phyloP scores from a whole-genome alignment of 331 rosid genomes.

The Quercus lobata region DNA sequence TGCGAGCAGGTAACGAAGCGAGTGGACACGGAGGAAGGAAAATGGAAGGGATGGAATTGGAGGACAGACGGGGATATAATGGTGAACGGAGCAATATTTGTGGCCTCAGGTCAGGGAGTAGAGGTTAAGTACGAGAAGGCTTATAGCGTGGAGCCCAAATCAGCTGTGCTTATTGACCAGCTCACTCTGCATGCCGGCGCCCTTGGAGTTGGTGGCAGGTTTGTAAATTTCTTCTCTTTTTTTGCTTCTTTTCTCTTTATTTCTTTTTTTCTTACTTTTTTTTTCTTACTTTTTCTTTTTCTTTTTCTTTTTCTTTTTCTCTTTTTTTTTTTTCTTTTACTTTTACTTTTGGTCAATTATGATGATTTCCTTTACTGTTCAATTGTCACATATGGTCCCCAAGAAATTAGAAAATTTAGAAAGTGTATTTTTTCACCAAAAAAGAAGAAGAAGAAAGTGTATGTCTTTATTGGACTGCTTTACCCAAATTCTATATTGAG shows the following conservation, averaged over 20 bases:
- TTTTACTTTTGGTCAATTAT: slow-evolving; percentile 4
- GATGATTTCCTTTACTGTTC: not conserved
- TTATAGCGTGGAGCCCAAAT: slow-evolving; percentile 68
- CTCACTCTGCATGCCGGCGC: slow-evolving; percentile 73
- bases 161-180: slow-evolving; percentile 50
- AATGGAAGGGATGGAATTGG: slow-evolving; percentile 83
- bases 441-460: no score
- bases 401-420: not conserved
- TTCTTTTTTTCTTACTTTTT: not conserved
- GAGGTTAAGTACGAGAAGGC: slow-evolving; percentile 53
- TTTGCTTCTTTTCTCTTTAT: not conserved
- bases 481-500: no score
- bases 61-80: slow-evolving; percentile 73
- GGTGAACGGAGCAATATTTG: slow-evolving; percentile 75
- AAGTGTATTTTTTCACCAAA: no score
- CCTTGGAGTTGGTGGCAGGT: slow-evolving; percentile 81
- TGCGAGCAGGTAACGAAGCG: slow-evolving; percentile 58
- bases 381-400: not conserved
- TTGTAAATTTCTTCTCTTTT: not conserved
- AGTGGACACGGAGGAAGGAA: slow-evolving; percentile 41
- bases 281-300: not conserved
- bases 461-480: no score
- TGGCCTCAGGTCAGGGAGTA: slow-evolving; percentile 51
- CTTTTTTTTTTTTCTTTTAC: not conserved
- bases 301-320: not conserved